Evolutionary conservation across 345 rosid genomes (phyloP).

Genomic region (Laguncularia racemosa): DNA sequence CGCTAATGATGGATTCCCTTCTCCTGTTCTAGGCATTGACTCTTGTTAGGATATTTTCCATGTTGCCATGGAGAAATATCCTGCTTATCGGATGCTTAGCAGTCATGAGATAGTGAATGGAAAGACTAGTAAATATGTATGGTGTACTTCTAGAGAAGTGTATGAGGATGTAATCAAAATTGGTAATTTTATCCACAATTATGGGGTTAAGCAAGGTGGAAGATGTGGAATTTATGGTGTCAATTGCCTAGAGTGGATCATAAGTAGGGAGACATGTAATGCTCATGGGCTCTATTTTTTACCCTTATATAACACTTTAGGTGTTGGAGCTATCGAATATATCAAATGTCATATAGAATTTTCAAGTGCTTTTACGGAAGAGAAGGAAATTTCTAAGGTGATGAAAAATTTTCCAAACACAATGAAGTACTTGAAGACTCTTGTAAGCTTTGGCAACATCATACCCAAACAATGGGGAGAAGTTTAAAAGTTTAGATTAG

Average conservation of each 20-base stretch:
- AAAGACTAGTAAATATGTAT: slow-evolving; percentile 71
- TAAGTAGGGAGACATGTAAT: slow-evolving; percentile 99
- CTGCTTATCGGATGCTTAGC: slow-evolving; percentile 82
- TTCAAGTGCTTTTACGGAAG: slow-evolving; percentile 82
- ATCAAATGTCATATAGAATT: slow-evolving; percentile 83
- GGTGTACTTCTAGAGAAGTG: slow-evolving; percentile 81
- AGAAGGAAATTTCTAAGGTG: slow-evolving; percentile 78
- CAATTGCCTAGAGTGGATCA: slow-evolving; percentile 84
- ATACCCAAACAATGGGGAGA: slow-evolving; percentile 52
- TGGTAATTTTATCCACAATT: slow-evolving; percentile 71
- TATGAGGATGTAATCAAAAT: slow-evolving; percentile 68
- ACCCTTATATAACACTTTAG: slow-evolving; percentile 94
- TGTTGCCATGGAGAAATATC: slow-evolving; percentile 64
- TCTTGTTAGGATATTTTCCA: slow-evolving; percentile 95
- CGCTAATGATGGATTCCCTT: slow-evolving; percentile 76
- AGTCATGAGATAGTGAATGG: slow-evolving; percentile 67
- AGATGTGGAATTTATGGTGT: slow-evolving; percentile 95
- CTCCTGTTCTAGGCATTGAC: slow-evolving; percentile 64
- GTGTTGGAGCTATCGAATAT: slow-evolving; percentile 89
- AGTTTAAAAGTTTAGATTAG: slow-evolving; percentile 49
- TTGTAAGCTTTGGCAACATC: slow-evolving; percentile 92
- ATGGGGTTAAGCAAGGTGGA: slow-evolving; percentile 68
- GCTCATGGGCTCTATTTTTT: slow-evolving; percentile 96
- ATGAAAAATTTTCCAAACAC: slow-evolving; percentile 70
- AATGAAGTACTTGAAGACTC: slow-evolving; percentile 55